Conservation (phyloP, 2,329 filamentous ascomycete genomes). For the Colletotrichum salicis region DNA sequence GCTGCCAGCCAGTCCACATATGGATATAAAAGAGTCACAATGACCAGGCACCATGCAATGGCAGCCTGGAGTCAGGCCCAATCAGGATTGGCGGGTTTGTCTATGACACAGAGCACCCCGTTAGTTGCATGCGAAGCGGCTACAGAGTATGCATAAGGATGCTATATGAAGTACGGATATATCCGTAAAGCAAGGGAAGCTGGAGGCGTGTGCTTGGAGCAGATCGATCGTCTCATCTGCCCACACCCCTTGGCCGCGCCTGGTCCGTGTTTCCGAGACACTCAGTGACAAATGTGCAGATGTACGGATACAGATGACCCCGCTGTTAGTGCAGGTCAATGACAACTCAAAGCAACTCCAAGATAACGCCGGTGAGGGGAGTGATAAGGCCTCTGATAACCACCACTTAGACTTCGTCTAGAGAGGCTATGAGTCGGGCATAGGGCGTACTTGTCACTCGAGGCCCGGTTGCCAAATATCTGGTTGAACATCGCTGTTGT, state of each 20-base stretch:
- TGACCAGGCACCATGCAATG: not conserved
- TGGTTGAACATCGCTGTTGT: not conserved
- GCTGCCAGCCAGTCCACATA: not conserved
- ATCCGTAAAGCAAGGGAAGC: not conserved
- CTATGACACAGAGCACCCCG: not conserved
- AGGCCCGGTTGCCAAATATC: not conserved
- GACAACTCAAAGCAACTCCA: slow-evolving; percentile 1
- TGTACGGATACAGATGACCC: slow-evolving; percentile 1
- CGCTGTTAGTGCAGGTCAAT: slow-evolving; percentile 28
- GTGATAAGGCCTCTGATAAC: not conserved
- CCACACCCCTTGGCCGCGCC: not conserved
- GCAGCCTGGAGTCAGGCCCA: slow-evolving; percentile 9
- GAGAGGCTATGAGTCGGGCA: not conserved
- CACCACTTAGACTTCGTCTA: not conserved
- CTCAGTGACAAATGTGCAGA: not conserved
- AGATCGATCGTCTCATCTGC: not conserved
- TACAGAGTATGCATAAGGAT: not conserved
- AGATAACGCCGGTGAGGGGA: not conserved
- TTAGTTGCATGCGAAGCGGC: slow-evolving; percentile 6
- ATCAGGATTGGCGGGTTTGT: not conserved
- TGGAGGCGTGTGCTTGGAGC: not conserved
- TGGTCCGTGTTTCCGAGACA: slow-evolving; percentile 6
- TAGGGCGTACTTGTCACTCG: not conserved
- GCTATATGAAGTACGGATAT: too few relatives aligned
- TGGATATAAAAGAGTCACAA: slow-evolving; percentile 18